Conservation (phyloP, 768 basidiomycete genomes). For the Boletus sensibilis region DNA sequence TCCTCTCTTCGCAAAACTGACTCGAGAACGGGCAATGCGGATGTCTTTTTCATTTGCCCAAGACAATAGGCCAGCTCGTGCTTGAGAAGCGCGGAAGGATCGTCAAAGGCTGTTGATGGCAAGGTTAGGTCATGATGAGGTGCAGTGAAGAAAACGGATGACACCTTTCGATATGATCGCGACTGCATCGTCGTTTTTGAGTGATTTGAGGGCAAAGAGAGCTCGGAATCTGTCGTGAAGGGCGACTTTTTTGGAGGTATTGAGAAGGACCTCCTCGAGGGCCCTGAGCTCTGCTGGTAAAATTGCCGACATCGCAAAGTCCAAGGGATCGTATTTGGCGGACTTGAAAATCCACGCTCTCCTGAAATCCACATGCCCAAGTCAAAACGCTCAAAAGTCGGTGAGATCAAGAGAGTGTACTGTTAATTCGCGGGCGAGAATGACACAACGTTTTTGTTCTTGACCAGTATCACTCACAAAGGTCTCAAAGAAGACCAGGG, state of each 20-base stretch:
- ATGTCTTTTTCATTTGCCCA: conserved; percentile 77
- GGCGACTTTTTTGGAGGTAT: conserved; percentile 64
- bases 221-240: conserved; percentile 89
- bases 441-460: conserved; percentile 14
- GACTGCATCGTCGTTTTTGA: conserved; percentile 78
- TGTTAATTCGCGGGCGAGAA: background rate
- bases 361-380: conserved; percentile 61
- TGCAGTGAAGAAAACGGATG: conserved; percentile 10
- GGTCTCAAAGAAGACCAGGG: conserved; percentile 89
- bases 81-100: conserved; percentile 87
- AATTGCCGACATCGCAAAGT: conserved; percentile 34
- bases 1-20: conserved; percentile 62
- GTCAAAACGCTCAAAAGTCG: conserved; percentile 87
- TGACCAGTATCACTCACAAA: conserved; percentile 85
- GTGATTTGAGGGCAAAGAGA: conserved; percentile 86
- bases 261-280: conserved; percentile 78
- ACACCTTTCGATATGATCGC: conserved; percentile 82
- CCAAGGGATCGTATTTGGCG: conserved; percentile 38
- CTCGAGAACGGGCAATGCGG: conserved; percentile 79
- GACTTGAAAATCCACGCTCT: conserved; percentile 44
- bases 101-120: conserved; percentile 63
- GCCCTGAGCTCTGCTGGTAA: conserved; percentile 55
- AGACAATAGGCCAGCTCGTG: conserved; percentile 98
- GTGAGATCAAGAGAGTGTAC: conserved; percentile 43
- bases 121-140: background rate